phyloP scores from a whole-genome alignment of 2,329 filamentous ascomycete species.

The Samsoniella hepiali region DNA sequence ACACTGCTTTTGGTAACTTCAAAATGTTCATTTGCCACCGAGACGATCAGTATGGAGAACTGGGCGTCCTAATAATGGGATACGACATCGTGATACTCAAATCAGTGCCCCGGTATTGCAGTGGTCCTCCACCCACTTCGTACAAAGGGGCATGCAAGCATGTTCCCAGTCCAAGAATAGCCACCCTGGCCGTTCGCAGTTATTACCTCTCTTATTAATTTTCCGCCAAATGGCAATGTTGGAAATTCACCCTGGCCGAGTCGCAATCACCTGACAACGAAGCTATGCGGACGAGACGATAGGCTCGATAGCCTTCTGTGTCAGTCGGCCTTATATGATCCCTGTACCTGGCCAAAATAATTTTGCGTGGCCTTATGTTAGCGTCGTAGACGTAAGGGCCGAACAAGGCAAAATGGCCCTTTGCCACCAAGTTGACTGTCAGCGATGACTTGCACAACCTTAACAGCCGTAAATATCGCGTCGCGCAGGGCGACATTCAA shows the following conservation, averaged over 20 bases:
- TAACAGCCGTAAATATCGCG: no score
- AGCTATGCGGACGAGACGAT: constrained; percentile 13
- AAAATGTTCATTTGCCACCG: neutral
- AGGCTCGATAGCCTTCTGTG: neutral
- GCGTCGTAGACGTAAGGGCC: neutral
- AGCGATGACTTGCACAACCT: no score
- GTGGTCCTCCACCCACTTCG: neutral
- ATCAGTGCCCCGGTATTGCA: neutral
- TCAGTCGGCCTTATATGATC: neutral
- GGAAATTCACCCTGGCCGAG: neutral
- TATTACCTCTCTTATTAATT: neutral
- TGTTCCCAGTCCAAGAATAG: neutral
- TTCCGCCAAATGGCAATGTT: neutral
- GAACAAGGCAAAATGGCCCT: neutral
- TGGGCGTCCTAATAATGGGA: neutral
- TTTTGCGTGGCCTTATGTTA: neutral
- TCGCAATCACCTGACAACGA: constrained; percentile 16
- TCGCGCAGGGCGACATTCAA: neutral
- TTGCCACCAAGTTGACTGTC: no score
- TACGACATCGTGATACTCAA: neutral
- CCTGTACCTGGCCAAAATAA: neutral
- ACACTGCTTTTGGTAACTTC: neutral
- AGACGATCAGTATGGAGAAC: neutral
- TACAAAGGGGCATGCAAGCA: neutral
- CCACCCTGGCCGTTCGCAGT: neutral